Evolutionary conservation across 441 rosid genomes (phyloP), one percentile per base, ranked within the genome.

Genomic region (Erysimum pusillum): DNA sequence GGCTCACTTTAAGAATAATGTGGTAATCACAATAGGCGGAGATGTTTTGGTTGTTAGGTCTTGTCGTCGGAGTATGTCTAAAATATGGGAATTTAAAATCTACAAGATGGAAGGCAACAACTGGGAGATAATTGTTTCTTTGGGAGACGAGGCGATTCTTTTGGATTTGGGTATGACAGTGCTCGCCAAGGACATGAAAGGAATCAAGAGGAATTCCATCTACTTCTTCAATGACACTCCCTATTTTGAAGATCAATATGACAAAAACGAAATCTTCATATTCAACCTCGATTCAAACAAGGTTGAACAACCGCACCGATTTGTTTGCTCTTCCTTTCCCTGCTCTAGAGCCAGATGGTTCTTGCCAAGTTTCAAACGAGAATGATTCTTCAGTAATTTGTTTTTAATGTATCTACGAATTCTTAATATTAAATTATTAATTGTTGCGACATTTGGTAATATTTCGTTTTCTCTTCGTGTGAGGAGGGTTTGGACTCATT

Each of bases 51-150:
- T 49, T 49, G 34, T 66, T 49, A 7, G 0, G 31, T 28, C 31
- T 3, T 28, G 0, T 28, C 31, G 31, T 28, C 31, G 4, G 10
- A 1, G 12, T 7, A 34, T 7, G 62, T 32, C 62, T 13, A 57
- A 57, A 32, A 57, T 9, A 65, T 65, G 70, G 70, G 11, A 46
- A 1, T 65, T 65, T 65, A 1, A 32, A 64, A 64, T 65, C 57
- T 65, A 32, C 59, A 66, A 35, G 71, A 35, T 49, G 59, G 59
- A 36, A 28, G 31, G 31, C 31, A 3, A 28, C 31, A 28, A 28
- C 31, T 28, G 31, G 31, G 31, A 28, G 31, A 28, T 0, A 28
- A 28, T 28, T 28, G 31, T 28, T 28, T 28, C 31, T 28, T 28
- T 28, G 31, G 31, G 31, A 28, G 31, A 28, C 31, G 31, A 28